A percentile compares a stretch with the other conserved stretches of the same genome.
Evolutionary conservation across 495 filamentous ascomycete genomes (phyloP).

Genomic region (Elaphomyces granulatus): DNA sequence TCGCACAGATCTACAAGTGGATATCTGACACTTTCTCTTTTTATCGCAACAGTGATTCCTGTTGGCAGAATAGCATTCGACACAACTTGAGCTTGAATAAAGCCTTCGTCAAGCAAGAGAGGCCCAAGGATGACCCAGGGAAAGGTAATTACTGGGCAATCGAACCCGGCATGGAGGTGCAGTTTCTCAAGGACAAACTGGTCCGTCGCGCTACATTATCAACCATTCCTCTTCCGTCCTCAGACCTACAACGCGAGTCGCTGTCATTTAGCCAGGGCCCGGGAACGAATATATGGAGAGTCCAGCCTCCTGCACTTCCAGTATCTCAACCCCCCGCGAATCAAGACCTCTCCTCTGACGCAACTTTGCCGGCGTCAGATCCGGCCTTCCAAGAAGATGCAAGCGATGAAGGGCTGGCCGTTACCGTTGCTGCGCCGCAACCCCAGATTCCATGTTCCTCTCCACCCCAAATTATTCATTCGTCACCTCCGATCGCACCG

Average conservation of each 20-base stretch:
- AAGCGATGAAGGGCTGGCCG: slow-evolving; percentile 26
- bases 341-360: slow-evolving; percentile 74
- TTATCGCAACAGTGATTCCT: slow-evolving; percentile 68
- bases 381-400: slow-evolving; percentile 52
- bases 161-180: slow-evolving; percentile 68
- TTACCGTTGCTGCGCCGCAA: slow-evolving; percentile 17
- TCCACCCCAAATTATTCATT: slow-evolving; percentile 54
- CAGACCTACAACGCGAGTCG: slow-evolving; percentile 22
- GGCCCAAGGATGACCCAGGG: slow-evolving; percentile 92
- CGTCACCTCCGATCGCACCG: slow-evolving; percentile 74
- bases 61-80: slow-evolving; percentile 98
- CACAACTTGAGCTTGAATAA: slow-evolving; percentile 98
- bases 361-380: slow-evolving; percentile 84
- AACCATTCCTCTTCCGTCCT: slow-evolving; percentile 25
- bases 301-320: slow-evolving; percentile 18
- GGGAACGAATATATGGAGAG: slow-evolving; percentile 28
- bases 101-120: slow-evolving; percentile 89
- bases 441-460: slow-evolving; percentile 36
- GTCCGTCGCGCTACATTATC: slow-evolving; percentile 41
- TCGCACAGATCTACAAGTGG: slow-evolving; percentile 99
- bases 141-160: slow-evolving; percentile 99
- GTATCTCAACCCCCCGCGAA: slow-evolving; percentile 14
- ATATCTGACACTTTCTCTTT: slow-evolving; percentile 86
- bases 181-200: slow-evolving; percentile 78
- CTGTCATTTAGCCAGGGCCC: slow-evolving; percentile 16